Conservation (phyloP, 257 asterid species). For the Ilex aquifolium region DNA sequence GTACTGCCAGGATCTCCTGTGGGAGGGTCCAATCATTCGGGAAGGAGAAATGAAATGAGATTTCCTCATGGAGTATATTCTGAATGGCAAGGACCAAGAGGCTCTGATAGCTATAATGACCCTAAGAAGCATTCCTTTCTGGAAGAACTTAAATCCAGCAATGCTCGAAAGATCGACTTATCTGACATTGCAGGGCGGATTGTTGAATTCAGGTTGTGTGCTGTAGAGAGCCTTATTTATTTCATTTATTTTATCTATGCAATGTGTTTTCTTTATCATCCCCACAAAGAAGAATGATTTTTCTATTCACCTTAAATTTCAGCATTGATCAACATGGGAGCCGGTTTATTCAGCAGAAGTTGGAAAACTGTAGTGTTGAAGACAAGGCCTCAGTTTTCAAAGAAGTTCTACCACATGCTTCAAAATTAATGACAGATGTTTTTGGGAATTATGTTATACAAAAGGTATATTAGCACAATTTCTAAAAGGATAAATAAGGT, state of each 20-base stretch:
- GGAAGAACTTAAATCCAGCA: constrained; percentile 69
- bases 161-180: constrained; percentile 58
- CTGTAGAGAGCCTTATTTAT: neutral
- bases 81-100: constrained; percentile 68
- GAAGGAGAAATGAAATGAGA: constrained; percentile 50
- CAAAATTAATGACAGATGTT: constrained; percentile 73
- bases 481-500: neutral
- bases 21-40: constrained; percentile 36
- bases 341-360: constrained; percentile 78
- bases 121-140: constrained; percentile 62
- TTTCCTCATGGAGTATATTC: constrained; percentile 47
- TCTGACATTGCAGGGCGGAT: constrained; percentile 64
- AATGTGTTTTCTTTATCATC: neutral
- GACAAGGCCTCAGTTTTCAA: constrained; percentile 64
- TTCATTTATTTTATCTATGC: neutral
- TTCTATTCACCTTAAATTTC: constrained; percentile 20
- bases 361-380: constrained; percentile 67
- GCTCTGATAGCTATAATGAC: constrained; percentile 38
- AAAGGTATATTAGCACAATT: constrained; percentile 44
- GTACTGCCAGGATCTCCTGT: constrained; percentile 64
- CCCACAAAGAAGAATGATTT: constrained; percentile 2
- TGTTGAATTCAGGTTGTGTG: constrained; percentile 66
- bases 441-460: constrained; percentile 93
- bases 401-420: constrained; percentile 78
- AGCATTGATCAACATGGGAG: constrained; percentile 93